Percentiles rank a stretch among this genome's conserved stretches.
Evolutionary conservation across 2,329 filamentous ascomycete genomes (phyloP).

Genomic region (Arthrobotrys megalospora): DNA sequence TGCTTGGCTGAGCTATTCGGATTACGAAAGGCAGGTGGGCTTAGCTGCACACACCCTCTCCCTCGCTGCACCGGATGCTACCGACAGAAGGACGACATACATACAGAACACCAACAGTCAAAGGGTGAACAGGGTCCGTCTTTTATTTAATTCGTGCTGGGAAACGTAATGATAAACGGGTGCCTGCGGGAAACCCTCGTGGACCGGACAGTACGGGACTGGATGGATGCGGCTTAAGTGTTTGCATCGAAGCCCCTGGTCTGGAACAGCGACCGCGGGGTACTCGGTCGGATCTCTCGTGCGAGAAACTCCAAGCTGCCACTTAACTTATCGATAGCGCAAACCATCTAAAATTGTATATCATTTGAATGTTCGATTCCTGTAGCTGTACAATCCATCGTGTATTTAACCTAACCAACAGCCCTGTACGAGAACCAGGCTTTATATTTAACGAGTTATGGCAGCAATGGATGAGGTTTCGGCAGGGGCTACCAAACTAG

Average conservation of each 20-base stretch:
- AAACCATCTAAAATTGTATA: neutral
- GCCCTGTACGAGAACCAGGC: too few species aligned
- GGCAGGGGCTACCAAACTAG: neutral
- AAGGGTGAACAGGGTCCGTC: neutral
- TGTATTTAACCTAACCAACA: too few species aligned
- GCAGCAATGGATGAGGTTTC: too few species aligned
- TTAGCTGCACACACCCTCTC: constrained; percentile 18
- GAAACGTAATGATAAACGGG: neutral
- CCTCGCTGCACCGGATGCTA: neutral
- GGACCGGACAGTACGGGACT: neutral
- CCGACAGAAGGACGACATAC: too few species aligned
- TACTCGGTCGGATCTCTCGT: constrained; percentile 45
- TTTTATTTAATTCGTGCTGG: too few species aligned
- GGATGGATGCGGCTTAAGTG: constrained; percentile 2
- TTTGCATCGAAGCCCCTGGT: neutral
- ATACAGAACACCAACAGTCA: too few species aligned
- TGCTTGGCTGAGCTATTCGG: constrained; percentile 12
- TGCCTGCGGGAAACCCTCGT: constrained; percentile 7
- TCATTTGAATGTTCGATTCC: too few species aligned
- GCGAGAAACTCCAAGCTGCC: constrained; percentile 34
- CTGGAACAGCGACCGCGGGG: constrained; percentile 29
- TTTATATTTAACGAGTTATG: too few species aligned
- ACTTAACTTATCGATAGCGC: constrained; percentile 58
- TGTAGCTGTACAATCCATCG: too few species aligned
- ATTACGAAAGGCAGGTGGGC: constrained; percentile 41